Percentiles rank a stretch among this genome's conserved stretches.
Evolutionary conservation across 2,329 filamentous ascomycete species (phyloP).

Genomic region (Scedosporium minutisporum): DNA sequence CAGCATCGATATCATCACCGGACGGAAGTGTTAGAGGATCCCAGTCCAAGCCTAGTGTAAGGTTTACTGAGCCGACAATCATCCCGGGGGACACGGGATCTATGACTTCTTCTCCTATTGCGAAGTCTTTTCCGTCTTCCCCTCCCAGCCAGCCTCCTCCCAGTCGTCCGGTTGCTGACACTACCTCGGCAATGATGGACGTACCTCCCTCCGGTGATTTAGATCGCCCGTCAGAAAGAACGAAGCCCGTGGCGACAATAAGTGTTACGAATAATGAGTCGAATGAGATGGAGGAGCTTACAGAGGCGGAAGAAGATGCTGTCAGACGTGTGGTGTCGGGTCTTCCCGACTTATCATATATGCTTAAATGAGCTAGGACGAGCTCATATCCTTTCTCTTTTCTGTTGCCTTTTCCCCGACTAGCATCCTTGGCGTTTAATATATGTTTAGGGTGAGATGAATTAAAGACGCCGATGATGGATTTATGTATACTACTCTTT

Average conservation of each 20-base stretch:
- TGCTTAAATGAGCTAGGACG: conserved; percentile 1
- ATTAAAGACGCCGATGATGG: too few species aligned
- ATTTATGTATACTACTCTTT: too few species aligned
- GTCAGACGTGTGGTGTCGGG: not conserved
- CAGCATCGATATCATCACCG: not conserved
- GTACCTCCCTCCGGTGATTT: too few species aligned
- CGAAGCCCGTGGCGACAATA: not conserved
- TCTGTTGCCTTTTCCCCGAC: not conserved
- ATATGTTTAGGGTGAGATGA: not conserved
- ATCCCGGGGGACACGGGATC: not conserved
- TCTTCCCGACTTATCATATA: conserved; percentile 6
- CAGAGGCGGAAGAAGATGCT: not conserved
- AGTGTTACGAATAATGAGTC: not conserved
- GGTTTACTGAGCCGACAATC: not conserved
- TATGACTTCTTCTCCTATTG: not conserved
- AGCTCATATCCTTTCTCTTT: not conserved
- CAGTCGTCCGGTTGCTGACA: not conserved
- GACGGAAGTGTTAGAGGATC: not conserved
- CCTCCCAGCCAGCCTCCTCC: not conserved
- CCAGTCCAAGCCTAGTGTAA: not conserved
- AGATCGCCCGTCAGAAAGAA: not conserved
- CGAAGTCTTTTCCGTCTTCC: not conserved
- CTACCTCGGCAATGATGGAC: not conserved
- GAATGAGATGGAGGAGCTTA: not conserved
- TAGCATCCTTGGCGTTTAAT: not conserved